These are phyloP conservation scores for Eutrema japonicum DNA, from an alignment of 345 rosid genomes.

Conservation along the genomic window DNA sequence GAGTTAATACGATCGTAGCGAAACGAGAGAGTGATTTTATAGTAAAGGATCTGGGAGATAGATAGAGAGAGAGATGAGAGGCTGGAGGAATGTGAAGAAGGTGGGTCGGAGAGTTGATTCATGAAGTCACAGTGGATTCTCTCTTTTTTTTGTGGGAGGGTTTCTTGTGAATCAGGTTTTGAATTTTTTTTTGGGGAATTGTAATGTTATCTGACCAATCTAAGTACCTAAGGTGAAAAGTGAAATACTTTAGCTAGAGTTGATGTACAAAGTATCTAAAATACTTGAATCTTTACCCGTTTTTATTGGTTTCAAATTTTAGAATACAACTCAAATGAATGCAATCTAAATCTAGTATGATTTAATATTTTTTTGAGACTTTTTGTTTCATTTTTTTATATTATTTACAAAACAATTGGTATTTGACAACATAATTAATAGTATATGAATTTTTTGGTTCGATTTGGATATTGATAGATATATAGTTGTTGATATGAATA, in stretches of 20 bases:
- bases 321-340: too few relatives aligned
- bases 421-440: too few relatives aligned
- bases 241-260: neutral
- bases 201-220: slow-evolving; percentile 32
- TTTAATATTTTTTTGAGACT: too few relatives aligned
- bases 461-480: neutral
- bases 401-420: too few relatives aligned
- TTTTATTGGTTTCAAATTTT: neutral
- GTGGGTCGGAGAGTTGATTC: slow-evolving; percentile 40
- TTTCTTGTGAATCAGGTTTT: slow-evolving; percentile 45
- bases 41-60: neutral
- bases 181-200: slow-evolving; percentile 22
- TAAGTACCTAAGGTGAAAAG: slow-evolving; percentile 1
- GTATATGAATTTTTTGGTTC: neutral
- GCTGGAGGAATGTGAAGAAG: slow-evolving; percentile 24
- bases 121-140: slow-evolving; percentile 40
- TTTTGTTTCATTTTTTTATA: too few relatives aligned
- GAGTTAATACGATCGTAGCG: neutral
- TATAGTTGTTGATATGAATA: neutral
- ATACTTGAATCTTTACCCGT: neutral
- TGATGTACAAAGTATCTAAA: neutral
- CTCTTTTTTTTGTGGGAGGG: neutral
- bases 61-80: slow-evolving; percentile 5
- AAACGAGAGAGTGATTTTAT: slow-evolving; percentile 26
- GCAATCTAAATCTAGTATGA: too few relatives aligned